Base-by-base conservation (phyloP, 1,139 yeast genomes). In the Saccharomyces hybrid region DNA sequence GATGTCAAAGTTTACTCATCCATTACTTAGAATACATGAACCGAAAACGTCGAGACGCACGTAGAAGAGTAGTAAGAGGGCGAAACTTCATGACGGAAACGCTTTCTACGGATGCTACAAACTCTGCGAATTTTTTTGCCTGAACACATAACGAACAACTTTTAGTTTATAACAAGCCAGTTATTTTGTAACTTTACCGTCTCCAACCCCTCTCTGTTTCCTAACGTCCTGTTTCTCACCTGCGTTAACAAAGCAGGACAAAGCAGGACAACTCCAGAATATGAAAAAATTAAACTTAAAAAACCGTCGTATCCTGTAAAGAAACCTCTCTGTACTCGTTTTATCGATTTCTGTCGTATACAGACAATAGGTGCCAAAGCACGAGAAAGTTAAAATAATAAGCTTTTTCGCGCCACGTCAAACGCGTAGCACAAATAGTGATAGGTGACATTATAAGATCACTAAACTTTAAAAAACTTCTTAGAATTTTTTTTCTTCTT, bases 1-100 rank as follows among this genome's bases (percentile, higher is more conserved):
- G 59, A 6, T 55, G 60, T 28, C 60, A 59, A 46, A 55, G 55
- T 2, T 27, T 59, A 38, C 46, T 59, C 2, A 48, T 59, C 14
- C 59, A 59, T 38, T 51, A 48, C 41, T 14, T 54, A 19, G 44
- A 38, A 5, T 38, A 38, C 25, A 38, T 38, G 44, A 38, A 38
- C 23, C 23, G 23, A 19, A 19, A 19, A 19, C 23, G 23, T 19
- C 23, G 11, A 16, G 44, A 16, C 9, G 19, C 23, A 38, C n/a
- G n/a, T 38, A 16, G 2, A 16, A 14, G 23, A 16, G n/a, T 4
- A 4, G 23, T 11, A 16, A 16, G 25, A 38, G 44, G 11, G 3
- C 5, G 19, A 38, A 19, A 19, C 23, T 19, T 19, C 3, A 19
- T 19, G 23, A 19, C 23, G 23, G 23, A 19, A 19, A 19, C 23